Base-by-base conservation (phyloP, 169 alveolate species). In the Eimeria sp. region DNA sequence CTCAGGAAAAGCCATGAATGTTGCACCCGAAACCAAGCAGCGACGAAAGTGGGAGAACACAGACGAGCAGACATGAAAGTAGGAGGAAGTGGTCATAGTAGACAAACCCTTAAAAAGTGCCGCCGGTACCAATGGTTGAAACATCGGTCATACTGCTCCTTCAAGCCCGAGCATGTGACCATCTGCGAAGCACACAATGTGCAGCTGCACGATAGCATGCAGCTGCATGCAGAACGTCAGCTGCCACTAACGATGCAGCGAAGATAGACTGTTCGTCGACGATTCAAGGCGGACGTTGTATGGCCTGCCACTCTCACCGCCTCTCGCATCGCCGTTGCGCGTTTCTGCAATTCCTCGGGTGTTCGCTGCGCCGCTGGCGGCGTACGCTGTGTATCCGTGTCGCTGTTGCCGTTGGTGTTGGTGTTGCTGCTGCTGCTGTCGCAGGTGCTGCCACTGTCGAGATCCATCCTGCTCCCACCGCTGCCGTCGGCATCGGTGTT, bases 121-220 rank as follows among this genome's bases (percentile, higher is more conserved):
- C 72, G 89, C 13, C 95, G 72, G 89, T 91, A 91, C 95, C 95
- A 91, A 83, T 91, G 95, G 68, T 91, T 91, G 46, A 82, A 91
- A 66, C 95, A 91, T 58, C 83, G 78, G 56, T 91, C 95, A 62
- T 91, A 91, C 83, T 60, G 90, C 62, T 77, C 95, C 85, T 91
- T 91, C 95, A 76, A 54, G 23, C 89, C 90, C 66, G 71, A 62
- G 62, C 95, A 91, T 4, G 95, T 60, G 37, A 27, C 60, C 83
- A 90, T 74, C 95, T 90, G 95, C 27, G 23, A 11, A 16, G 68
- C 78, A 33, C 23, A 43, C 82, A 30, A 33, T 52, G 14, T 27
- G 82, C 60, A 64, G 78, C 68, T 16, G 56, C 83, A 64, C 9
- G 25, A 77, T 18, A n/a, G 16, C 62, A 18, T 27, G 87, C 56